Base-by-base conservation (phyloP, 805 yeast genomes). In the Tetrapisispora nanseiensis region DNA sequence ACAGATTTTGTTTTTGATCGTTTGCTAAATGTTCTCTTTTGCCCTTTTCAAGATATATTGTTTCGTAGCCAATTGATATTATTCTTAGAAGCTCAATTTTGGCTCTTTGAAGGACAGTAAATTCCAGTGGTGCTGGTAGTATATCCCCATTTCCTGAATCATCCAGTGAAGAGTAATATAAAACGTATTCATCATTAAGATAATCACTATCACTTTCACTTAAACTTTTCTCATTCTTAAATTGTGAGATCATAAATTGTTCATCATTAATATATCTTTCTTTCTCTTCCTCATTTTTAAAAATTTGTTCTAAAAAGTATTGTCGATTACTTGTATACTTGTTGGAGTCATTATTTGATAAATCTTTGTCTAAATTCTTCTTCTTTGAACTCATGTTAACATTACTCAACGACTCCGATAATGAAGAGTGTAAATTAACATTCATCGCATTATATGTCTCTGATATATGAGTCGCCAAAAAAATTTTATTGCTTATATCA, bases 371-470 rank as follows among this genome's bases (percentile, higher is more conserved):
- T 24, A 16, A 18, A 35, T 35, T n/a, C 2, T 24, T 19, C 8
- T 26, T 21, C 15, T 35, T 35, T 10, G 21, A 37, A 9, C 43
- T 44, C n/a, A 46, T 34, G 42, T 78, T 80, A 15, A 81, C 72
- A 51, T 83, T 95, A 22, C 79, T 73, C 33, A 83, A 62, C 4
- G 86, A 76, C 47, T 81, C 82, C 2, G 82, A 72, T 46, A 89
- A 65, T 82, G 83, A 84, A 29, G 92, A 77, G 52, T 86, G 65
- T 48, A 89, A 72, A 35, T 87, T 85, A 52, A 86, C 69, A 53
- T 86, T 81, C 75, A 86, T 76, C 1, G 95, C 89, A 3, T 87
- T 73, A 50, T 80, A 76, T 16, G 86, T 80, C 58, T 89, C 97
- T 2, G 94, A 76, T 33, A 82, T 69, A 59, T 87, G 95, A 0